Base-by-base conservation (phyloP, 257 asterid species). In the Avicennia marina region DNA sequence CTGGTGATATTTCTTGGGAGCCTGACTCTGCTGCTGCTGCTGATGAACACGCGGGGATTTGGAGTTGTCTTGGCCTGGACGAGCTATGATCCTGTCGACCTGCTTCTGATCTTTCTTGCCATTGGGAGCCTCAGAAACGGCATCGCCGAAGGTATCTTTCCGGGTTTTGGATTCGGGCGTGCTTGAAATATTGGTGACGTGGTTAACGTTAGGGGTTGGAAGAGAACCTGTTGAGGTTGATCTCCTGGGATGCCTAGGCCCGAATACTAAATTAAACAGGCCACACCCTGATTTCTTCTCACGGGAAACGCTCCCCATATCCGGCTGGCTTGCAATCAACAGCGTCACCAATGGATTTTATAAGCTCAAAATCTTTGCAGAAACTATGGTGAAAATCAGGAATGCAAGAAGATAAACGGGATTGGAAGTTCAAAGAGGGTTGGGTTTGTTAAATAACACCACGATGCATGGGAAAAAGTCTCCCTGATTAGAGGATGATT, bases 241-340 rank as follows among this genome's bases (percentile, higher is more conserved):
- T 71, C 79, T 73, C 65, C 68, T 74, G 1, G 86, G 84, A 61
- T 31, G 25, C 67, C 75, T 19, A 74, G 75, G 15, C 95, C 79
- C 94, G 24, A 90, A 86, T 70, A 86, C 84, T 17, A 77, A 86
- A 22, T 41, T 81, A 19, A 86, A 56, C 21, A 90, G 69, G 45
- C 95, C 94, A 70, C 97, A 90, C 8, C 95, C 94, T 13, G 95
- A 71, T 75, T 56, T 86, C 59, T 48, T 90, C 65, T 86, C 94
- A 15, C 80, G 80, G 46, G 87, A 66, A 47, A 52, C 11, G 43
- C 82, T 95, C 65, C 82, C 95, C 95, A 86, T 79, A 12, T n/a
- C n/a, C n/a, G n/a, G n/a, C n/a, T n/a, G n/a, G n/a, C n/a, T n/a
- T n/a, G n/a, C n/a, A n/a, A n/a, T n/a, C n/a, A n/a, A n/a, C n/a